Base-by-base conservation (phyloP, 768 basidiomycete species). In the Multifurca ochricompacta region DNA sequence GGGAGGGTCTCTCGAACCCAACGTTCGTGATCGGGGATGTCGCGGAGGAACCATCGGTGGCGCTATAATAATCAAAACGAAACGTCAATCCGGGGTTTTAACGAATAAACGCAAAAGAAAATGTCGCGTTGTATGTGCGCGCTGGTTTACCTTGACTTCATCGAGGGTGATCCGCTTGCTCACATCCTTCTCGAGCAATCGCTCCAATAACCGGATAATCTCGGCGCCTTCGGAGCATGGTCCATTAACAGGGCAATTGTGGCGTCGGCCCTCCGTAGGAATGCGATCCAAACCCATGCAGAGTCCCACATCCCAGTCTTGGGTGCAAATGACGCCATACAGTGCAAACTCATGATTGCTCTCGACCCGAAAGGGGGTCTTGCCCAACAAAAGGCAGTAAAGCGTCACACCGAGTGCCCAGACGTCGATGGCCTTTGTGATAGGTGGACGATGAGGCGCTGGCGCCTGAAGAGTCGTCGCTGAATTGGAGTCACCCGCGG, bases 331-430 rank as follows among this genome's bases (percentile, higher is more conserved):
- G 42, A 84, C 76, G 50, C 80, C 72, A 69, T 93, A 95, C 48
- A 96, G 70, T 51, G 77, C 77, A 67, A 80, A 96, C 69, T 93
- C 89, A 40, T 74, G 78, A 27, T 61, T 63, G 46, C 67, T 70
- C n/a, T 71, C 67, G 1, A 77, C 77, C 28, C 73, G 71, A 69
- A 93, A 98, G 1, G 95, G 95, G 1, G 86, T 80, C 52, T 72
- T 74, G 9, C 92, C 96, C 60, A 95, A 97, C 2, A 98, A 77
- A 42, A 98, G 79, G 66, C 93, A 95, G 70, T 91, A 98, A 4
- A 97, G 74, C 2, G 96, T 99, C 28, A 97, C 87, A 21, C 96
- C 96, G 2, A 99, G 78, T 0, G 96, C 95, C 96, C 96, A 99
- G 31, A 99, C 81, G 65, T 99, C 96, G 66, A 98, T 95, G 3